A percentile compares a stretch with the other conserved stretches of the same genome.
Evolutionary conservation across 78 protist genomes (phyloP).

Genomic region (Speleostelium caveatum): DNA sequence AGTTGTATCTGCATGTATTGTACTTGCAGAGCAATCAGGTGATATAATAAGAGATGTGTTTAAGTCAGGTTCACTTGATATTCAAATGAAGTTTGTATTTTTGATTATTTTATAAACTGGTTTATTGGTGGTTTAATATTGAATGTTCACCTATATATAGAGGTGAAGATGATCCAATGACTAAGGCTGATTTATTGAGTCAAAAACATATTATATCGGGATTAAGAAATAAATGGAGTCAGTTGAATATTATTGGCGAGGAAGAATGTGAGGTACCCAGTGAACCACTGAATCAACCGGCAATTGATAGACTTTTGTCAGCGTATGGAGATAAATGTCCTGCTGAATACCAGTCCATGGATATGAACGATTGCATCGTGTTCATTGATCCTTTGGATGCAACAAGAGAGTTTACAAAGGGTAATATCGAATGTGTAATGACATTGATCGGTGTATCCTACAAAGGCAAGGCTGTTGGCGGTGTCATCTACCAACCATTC

Average conservation of each 20-base stretch:
- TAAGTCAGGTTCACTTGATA: slow-evolving; percentile 50
- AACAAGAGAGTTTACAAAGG: slow-evolving; percentile 74
- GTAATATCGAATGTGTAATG: slow-evolving; percentile 72
- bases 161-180: slow-evolving; percentile 81
- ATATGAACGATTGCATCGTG: slow-evolving; percentile 27
- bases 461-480: slow-evolving; percentile 60
- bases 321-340: neutral
- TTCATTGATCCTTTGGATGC: slow-evolving; percentile 84
- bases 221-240: slow-evolving; percentile 28
- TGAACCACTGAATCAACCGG: slow-evolving; percentile 1
- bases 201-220: slow-evolving; percentile 77
- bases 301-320: neutral
- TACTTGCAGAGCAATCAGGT: slow-evolving; percentile 67
- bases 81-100: slow-evolving; percentile 27
- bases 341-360: neutral
- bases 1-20: slow-evolving; percentile 54
- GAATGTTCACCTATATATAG: neutral
- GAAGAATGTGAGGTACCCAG: slow-evolving; percentile 55
- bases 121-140: neutral
- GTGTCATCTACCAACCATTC: slow-evolving; percentile 83
- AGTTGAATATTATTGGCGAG: slow-evolving; percentile 71
- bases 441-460: slow-evolving; percentile 71
- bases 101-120: no score
- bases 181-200: slow-evolving; percentile 63
- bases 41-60: slow-evolving; percentile 57